These are phyloP conservation scores for Ogataea salicorniae DNA, from an alignment of 805 yeast species.

Conservation along the genomic window DNA sequence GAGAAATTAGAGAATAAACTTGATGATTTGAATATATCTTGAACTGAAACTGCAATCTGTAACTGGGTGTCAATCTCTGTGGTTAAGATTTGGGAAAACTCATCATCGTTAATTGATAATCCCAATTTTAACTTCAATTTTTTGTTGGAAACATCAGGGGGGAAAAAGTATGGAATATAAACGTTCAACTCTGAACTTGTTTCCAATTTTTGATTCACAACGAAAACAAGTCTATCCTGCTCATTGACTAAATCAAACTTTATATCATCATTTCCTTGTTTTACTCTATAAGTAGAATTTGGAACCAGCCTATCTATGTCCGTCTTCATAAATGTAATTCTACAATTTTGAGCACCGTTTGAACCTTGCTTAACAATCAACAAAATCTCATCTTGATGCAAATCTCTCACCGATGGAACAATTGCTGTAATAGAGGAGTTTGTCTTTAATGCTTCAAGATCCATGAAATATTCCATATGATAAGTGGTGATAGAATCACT, in stretches of 20 bases:
- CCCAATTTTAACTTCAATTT: conserved; percentile 19
- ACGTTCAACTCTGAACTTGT: conserved; percentile 9
- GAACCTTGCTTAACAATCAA: conserved; percentile 20
- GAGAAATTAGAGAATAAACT: conserved; percentile 63
- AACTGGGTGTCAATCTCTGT: conserved; percentile 46
- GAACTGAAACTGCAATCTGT: conserved; percentile 69
- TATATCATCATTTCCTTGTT: conserved; percentile 5
- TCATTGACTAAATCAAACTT: conserved; percentile 11
- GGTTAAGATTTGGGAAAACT: conserved; percentile 13
- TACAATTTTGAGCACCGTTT: conserved; percentile 8
- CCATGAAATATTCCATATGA: conserved; percentile 15
- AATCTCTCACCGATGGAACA: conserved; percentile 20
- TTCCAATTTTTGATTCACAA: conserved; percentile 3
- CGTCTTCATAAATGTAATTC: conserved; percentile 21
- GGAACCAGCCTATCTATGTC: conserved; percentile 26
- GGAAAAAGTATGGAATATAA: conserved; percentile 30
- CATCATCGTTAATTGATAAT: conserved; percentile 16
- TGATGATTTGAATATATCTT: conserved; percentile 61
- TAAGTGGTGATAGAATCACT: conserved; percentile 9
- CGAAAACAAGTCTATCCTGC: conserved; percentile 15
- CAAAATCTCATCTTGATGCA: conserved; percentile 26
- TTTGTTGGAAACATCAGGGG: conserved; percentile 31
- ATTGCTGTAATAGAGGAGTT: conserved; percentile 19
- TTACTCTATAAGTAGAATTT: conserved; percentile 11
- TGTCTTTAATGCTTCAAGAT: background rate